Evolutionary conservation across 495 filamentous ascomycete species (phyloP).

Genomic region (Aspergillus avenaceus): DNA sequence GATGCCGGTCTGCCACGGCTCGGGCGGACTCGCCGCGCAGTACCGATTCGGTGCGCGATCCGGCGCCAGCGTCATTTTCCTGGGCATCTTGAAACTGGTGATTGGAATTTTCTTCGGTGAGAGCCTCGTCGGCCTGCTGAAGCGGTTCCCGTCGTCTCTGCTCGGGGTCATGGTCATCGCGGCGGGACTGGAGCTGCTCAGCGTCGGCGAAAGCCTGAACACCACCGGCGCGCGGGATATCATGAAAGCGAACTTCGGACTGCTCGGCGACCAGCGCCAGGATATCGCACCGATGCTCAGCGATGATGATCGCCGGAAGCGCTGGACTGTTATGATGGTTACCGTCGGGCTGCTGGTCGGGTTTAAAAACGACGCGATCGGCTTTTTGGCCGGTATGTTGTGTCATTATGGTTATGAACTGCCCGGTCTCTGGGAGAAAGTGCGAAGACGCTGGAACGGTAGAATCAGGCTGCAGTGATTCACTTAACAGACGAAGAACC

Average conservation of each 20-base stretch:
- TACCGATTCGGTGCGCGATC: slow-evolving; percentile 87
- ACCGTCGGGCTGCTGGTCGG: slow-evolving; percentile 76
- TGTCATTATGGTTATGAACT: slow-evolving; percentile 56
- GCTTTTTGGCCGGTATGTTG: slow-evolving; percentile 76
- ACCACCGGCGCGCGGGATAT: slow-evolving; percentile 62
- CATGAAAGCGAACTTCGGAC: slow-evolving; percentile 18
- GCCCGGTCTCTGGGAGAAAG: slow-evolving; percentile 27
- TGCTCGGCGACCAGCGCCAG: slow-evolving; percentile 38
- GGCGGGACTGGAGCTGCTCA: slow-evolving; percentile 78
- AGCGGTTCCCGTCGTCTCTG: slow-evolving; percentile 65
- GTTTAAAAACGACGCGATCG: slow-evolving; percentile 85
- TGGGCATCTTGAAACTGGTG: slow-evolving; percentile 71
- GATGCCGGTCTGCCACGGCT: slow-evolving; percentile 95
- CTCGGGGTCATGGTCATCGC: slow-evolving; percentile 86
- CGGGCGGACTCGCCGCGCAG: slow-evolving; percentile 84
- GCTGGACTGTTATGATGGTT: slow-evolving; percentile 85
- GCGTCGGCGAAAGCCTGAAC: slow-evolving; percentile 79
- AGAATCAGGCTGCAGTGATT: slow-evolving; percentile 25
- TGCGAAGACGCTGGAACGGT: slow-evolving; percentile 25
- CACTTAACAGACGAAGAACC: too few species aligned
- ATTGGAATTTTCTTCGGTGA: slow-evolving; percentile 72
- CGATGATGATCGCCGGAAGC: slow-evolving; percentile 59
- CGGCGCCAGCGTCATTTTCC: slow-evolving; percentile 73
- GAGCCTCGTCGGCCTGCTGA: slow-evolving; percentile 60
- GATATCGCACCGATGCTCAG: slow-evolving; percentile 38